Base-by-base conservation (phyloP, 768 basidiomycete genomes). In the Leccinum subgranulosum region DNA sequence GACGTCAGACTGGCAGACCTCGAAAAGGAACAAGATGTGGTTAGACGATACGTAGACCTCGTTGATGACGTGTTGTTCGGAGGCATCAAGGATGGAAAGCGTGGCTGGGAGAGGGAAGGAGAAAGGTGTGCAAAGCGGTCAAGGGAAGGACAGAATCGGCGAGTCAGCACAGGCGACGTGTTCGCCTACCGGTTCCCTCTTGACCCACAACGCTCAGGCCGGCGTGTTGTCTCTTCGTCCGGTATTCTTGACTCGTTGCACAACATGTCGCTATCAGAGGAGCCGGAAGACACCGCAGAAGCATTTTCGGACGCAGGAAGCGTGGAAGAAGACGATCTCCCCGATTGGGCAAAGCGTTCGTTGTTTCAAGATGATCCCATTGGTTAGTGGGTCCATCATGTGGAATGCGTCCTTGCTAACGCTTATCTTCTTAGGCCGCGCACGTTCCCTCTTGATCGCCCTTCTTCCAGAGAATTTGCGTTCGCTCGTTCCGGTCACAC, bases 21-120 rank as follows among this genome's bases (percentile, higher is more conserved):
- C 55, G 68, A 39, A 61, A 82, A 77, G 68, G 90, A 92, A 69
- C 74, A 81, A 61, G 71, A 69, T 1, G 79, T 81, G 5, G 81
- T 94, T 3, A 69, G 71, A 36, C 68, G 74, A 49, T 94, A 93
- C 69, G 67, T 92, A 57, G 84, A 90, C 60, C 77, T 85, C n/a
- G 91, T 92, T 3, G 92, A 93, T 63, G 83, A 86, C 57, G 86
- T 88, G 3, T 68, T 94, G 14, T 94, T 94, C 57, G 82, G 83
- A 7, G 84, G 85, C 1, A 76, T 74, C 54, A 80, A 77, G 63
- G 77, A 76, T 12, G 74, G 74, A 6, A 75, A 74, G 59, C 68
- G 79, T 39, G 82, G 82, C 0, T 83, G 81, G 81, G 73, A 76
- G 57, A 68, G 75, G 28, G 77, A 78, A 65, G 71, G 73, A 53